phyloP scores from a whole-genome alignment of 176 grass and related monocot genomes.

The Oryza punctata region DNA sequence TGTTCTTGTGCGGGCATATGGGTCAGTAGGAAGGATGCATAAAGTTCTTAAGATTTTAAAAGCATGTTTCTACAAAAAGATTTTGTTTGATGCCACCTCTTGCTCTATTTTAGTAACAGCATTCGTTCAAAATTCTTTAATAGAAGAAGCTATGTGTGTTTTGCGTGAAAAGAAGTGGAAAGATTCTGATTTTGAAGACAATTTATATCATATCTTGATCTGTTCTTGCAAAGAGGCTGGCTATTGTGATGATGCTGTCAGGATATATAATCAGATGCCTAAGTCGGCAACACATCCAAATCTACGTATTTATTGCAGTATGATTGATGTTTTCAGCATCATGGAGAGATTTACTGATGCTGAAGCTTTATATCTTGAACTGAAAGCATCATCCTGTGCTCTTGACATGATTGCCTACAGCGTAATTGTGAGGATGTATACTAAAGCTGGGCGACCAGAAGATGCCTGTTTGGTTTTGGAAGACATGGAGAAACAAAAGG shows the following conservation, averaged over 20 bases:
- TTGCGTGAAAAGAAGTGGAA: slow-evolving; percentile 79
- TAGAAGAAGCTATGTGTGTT: slow-evolving; percentile 74
- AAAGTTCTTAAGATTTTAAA: slow-evolving; percentile 63
- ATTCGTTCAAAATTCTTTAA: slow-evolving; percentile 73
- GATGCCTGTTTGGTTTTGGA: slow-evolving; percentile 79
- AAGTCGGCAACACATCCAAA: slow-evolving; percentile 53
- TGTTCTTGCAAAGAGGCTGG: slow-evolving; percentile 85
- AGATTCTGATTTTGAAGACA: slow-evolving; percentile 80
- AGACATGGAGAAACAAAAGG: slow-evolving; percentile 74
- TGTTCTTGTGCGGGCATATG: slow-evolving; percentile 71
- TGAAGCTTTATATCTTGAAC: slow-evolving; percentile 63
- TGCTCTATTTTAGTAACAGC: slow-evolving; percentile 79
- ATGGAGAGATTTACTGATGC: slow-evolving; percentile 70
- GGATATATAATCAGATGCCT: slow-evolving; percentile 65
- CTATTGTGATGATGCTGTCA: slow-evolving; percentile 61
- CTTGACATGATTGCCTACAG: slow-evolving; percentile 94
- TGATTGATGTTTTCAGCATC: slow-evolving; percentile 84
- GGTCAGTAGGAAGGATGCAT: slow-evolving; percentile 58
- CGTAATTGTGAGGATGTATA: slow-evolving; percentile 81
- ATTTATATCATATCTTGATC: slow-evolving; percentile 86
- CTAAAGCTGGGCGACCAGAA: slow-evolving; percentile 59
- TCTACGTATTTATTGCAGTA: slow-evolving; percentile 75
- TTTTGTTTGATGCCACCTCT: slow-evolving; percentile 69
- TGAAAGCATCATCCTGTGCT: slow-evolving; percentile 52
- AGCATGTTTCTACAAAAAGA: slow-evolving; percentile 67